Base-by-base conservation (phyloP, 768 basidiomycete genomes). In the Lentinula guzmanii region DNA sequence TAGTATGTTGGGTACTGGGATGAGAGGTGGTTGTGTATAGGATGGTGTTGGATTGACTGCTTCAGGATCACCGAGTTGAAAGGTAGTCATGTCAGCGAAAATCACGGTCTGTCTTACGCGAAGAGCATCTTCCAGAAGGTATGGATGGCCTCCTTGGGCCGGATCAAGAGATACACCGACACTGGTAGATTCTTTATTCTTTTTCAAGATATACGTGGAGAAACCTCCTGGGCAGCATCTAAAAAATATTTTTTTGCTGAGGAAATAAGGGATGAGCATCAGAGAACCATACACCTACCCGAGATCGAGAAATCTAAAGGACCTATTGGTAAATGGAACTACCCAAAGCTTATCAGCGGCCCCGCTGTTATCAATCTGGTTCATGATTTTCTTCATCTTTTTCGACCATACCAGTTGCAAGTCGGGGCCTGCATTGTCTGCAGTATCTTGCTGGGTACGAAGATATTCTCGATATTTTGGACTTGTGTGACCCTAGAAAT, bases 151-250 rank as follows among this genome's bases (percentile, higher is more conserved):
- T 33, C 62, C 66, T 53, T 60, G 39, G 9, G 51, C 65, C 1
- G 60, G 60, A 31, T 37, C 54, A 21, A 67, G 56, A 18, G 66
- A 65, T 28, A 67, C 45, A 35, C 66, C 66, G 33, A 67, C 46
- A 16, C 66, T 65, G 9, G 46, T 61, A 35, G 63, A 60, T 35
- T 39, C 21, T 18, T 54, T 50, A 51, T 67, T 67, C 61, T 62
- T 63, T 33, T 57, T 58, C 13, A 67, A 61, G 37, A 67, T 61
- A 46, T 67, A 67, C 7, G 65, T 62, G 9, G 65, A 61, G 58
- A 67, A 67, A 7, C 66, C 66, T 16, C 66, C 66, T 31, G 66
- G 66, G 56, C 66, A 64, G 34, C 66, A 67, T 41, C 66, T 67
- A 34, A 11, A 16, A 52, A 18, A 21, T 21, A 21, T 21, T 21